A percentile compares a stretch with the other conserved stretches of the same genome.
phyloP scores from a whole-genome alignment of 306 rosid genomes.

The Clitoria ternatea region DNA sequence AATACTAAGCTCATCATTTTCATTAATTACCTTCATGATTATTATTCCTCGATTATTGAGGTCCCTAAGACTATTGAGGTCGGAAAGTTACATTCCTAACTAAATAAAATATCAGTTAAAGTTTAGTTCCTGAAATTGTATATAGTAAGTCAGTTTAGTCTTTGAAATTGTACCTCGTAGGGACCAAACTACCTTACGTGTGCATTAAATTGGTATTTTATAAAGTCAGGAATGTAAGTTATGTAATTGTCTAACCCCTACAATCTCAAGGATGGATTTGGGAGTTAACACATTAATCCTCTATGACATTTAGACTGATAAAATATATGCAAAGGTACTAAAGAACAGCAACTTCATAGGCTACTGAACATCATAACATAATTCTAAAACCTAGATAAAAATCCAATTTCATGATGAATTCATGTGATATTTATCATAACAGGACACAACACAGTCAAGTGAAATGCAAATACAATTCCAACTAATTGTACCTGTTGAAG shows the following conservation, averaged over 20 bases:
- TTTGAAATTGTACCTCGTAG: too few species aligned
- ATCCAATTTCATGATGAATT: constrained; percentile 17
- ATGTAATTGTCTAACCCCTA: too few species aligned
- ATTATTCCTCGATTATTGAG: neutral
- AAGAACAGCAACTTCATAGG: neutral
- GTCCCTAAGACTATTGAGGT: too few species aligned
- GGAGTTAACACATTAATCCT: too few species aligned
- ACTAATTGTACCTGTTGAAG: constrained; percentile 81
- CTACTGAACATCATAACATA: neutral
- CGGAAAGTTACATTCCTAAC: too few species aligned
- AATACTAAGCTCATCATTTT: neutral
- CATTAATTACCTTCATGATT: neutral
- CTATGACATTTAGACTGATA: neutral
- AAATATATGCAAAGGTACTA: neutral
- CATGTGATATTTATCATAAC: constrained; percentile 4
- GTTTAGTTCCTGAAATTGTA: too few species aligned
- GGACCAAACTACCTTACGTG: too few species aligned
- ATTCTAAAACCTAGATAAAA: neutral
- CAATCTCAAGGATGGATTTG: too few species aligned
- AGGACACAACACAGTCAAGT: neutral
- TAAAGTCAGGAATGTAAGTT: too few species aligned
- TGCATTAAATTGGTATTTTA: too few species aligned
- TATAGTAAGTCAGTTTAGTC: too few species aligned
- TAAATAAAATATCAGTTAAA: too few species aligned
- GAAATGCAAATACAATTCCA: neutral